A percentile compares a stretch with the other conserved stretches of the same genome.
phyloP scores from a whole-genome alignment of 2,329 filamentous ascomycete genomes.

The Trichophyton rubrum region DNA sequence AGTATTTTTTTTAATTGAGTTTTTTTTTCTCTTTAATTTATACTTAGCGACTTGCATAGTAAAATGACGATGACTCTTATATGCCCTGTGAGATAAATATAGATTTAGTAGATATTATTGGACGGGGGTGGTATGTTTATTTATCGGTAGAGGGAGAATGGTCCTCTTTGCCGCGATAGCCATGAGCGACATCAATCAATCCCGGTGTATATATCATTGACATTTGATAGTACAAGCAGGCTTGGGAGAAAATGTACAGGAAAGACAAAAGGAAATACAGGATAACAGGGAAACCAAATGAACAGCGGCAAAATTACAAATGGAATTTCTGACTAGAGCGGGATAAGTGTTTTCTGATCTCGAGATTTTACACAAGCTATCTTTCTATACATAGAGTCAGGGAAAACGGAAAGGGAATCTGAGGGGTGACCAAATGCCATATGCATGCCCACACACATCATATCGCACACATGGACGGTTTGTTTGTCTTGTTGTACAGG shows the following conservation, averaged over 20 bases:
- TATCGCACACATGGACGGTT: background rate
- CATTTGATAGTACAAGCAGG: background rate
- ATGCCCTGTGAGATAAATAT: background rate
- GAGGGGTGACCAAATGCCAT: background rate
- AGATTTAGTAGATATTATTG: background rate
- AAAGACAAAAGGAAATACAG: background rate
- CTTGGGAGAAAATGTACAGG: background rate
- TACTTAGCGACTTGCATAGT: background rate
- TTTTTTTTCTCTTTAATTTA: background rate
- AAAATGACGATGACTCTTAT: background rate
- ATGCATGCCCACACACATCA: background rate
- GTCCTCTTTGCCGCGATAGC: too few relatives aligned
- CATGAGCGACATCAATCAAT: too few relatives aligned
- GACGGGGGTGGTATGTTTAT: background rate
- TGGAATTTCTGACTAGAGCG: constrained; percentile 8
- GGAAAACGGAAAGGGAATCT: constrained; percentile 7
- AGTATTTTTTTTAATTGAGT: constrained; percentile 4
- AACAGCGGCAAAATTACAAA: constrained; percentile 6
- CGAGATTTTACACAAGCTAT: constrained; percentile 16
- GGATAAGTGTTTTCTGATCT: constrained; percentile 9
- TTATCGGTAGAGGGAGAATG: too few relatives aligned
- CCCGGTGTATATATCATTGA: background rate
- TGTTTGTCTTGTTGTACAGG: constrained; percentile 3
- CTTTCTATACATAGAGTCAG: constrained; percentile 12
- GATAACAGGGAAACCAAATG: background rate